Percentiles rank a stretch among this genome's conserved stretches.
Evolutionary conservation across 2,329 filamentous ascomycete genomes (phyloP).

Genomic region (Cladobotryum mycophilum): DNA sequence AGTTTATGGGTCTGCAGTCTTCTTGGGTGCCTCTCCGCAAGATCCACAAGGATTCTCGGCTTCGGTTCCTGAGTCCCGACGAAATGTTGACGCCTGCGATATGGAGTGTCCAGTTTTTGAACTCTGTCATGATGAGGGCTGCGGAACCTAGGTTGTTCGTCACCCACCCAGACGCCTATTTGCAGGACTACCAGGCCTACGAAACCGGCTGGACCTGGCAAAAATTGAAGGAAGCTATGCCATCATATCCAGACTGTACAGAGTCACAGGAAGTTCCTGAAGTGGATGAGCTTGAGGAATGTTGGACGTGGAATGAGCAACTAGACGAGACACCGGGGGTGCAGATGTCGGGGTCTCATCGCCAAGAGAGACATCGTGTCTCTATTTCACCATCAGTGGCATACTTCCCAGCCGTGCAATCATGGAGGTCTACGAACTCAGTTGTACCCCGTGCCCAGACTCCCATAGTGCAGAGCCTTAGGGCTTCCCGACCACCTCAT

Average conservation of each 20-base stretch:
- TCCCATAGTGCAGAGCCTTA: slow-evolving; percentile 33
- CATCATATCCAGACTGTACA: slow-evolving; percentile 43
- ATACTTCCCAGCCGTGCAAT: slow-evolving; percentile 18
- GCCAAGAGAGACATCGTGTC: slow-evolving; percentile 33
- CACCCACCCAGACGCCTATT: slow-evolving; percentile 68
- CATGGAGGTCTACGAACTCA: slow-evolving; percentile 25
- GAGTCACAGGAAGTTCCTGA: slow-evolving; percentile 47
- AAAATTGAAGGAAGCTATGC: slow-evolving; percentile 55
- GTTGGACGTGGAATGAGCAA: slow-evolving; percentile 60
- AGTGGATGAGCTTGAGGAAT: slow-evolving; percentile 56
- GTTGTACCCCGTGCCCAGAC: slow-evolving; percentile 33
- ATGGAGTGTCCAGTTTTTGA: slow-evolving; percentile 67
- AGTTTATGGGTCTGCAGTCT: slow-evolving; percentile 57
- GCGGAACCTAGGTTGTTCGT: slow-evolving; percentile 64
- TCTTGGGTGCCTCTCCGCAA: slow-evolving; percentile 72
- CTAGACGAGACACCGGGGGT: slow-evolving; percentile 53
- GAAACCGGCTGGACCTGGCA: slow-evolving; percentile 65
- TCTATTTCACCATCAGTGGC: slow-evolving; percentile 38
- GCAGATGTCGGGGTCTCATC: slow-evolving; percentile 37
- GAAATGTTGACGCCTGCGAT: slow-evolving; percentile 68
- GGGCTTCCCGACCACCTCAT: slow-evolving; percentile 39
- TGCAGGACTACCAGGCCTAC: slow-evolving; percentile 54
- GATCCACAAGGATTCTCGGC: slow-evolving; percentile 63
- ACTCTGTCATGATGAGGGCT: slow-evolving; percentile 67
- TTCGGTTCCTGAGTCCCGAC: slow-evolving; percentile 62